Conservation (phyloP, 2,329 filamentous ascomycete genomes). For the Scytalidium sp. region DNA sequence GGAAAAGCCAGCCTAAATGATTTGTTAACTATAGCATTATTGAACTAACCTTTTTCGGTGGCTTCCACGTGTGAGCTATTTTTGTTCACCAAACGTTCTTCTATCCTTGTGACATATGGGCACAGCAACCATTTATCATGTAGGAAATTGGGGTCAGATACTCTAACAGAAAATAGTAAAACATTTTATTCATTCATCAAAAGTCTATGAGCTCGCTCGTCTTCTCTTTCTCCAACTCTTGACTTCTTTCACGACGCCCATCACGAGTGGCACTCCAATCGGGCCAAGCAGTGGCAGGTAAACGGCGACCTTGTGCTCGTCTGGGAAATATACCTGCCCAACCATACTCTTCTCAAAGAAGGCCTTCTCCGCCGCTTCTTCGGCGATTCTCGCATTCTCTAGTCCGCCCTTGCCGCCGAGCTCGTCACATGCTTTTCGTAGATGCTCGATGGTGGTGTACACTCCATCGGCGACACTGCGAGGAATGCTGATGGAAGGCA, state of each 20-base stretch:
- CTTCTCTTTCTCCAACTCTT: conserved; percentile 41
- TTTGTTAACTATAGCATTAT: no score
- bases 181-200: not conserved
- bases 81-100: no score
- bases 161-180: no score
- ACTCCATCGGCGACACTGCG: conserved; percentile 83
- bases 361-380: conserved; percentile 84
- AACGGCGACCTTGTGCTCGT: conserved; percentile 96
- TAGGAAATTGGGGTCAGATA: no score
- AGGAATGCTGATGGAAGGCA: conserved; percentile 90
- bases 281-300: conserved; percentile 90
- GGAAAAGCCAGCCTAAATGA: no score
- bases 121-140: no score
- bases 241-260: conserved; percentile 80
- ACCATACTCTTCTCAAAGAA: conserved; percentile 99
- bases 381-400: conserved; percentile 77
- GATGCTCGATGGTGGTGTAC: conserved; percentile 71
- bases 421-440: conserved; percentile 72
- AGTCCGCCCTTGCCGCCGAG: conserved; percentile 67
- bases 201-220: conserved; percentile 5
- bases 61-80: no score
- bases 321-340: conserved; percentile 95
- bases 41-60: no score
- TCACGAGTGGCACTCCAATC: conserved; percentile 82
- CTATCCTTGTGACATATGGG: no score